These are phyloP conservation scores for Saccharomycopsis microspora DNA, from an alignment of 805 yeast species.

Conservation along the genomic window DNA sequence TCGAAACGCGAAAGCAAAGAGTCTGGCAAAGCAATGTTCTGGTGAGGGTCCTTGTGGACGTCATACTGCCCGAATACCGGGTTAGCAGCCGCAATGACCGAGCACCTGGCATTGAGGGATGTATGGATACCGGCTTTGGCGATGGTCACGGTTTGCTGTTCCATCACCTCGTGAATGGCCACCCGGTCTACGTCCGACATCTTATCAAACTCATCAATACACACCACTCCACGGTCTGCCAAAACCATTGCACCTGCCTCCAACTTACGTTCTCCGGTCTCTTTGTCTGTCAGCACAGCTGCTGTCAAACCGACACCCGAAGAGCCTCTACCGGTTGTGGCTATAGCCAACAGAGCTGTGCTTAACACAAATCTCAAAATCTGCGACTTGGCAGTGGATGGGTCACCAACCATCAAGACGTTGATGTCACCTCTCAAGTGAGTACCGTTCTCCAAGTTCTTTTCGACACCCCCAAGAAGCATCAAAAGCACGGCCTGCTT, in stretches of 20 bases:
- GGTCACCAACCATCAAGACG: constrained; percentile 95
- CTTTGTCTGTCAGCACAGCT: constrained; percentile 92
- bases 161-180: constrained; percentile 99
- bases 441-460: constrained; percentile 87
- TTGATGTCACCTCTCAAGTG: constrained; percentile 98
- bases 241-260: constrained; percentile 99
- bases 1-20: constrained; percentile 95
- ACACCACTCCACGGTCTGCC: constrained; percentile 94
- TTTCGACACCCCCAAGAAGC: constrained; percentile 90
- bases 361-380: constrained; percentile 87
- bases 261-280: constrained; percentile 90
- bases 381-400: constrained; percentile 97
- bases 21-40: constrained; percentile 93
- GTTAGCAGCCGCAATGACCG: constrained; percentile 95
- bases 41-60: constrained; percentile 90
- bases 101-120: constrained; percentile 90
- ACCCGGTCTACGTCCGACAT: constrained; percentile 96
- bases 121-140: constrained; percentile 98
- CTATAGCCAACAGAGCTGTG: constrained; percentile 91
- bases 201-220: constrained; percentile 98
- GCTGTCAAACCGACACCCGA: constrained; percentile 99
- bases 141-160: constrained; percentile 96
- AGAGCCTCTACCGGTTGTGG: constrained; percentile 99
- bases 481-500: constrained; percentile 84
- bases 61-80: constrained; percentile 97